Conservation (phyloP, 331 rosid genomes). For the Acacia pycnantha region DNA sequence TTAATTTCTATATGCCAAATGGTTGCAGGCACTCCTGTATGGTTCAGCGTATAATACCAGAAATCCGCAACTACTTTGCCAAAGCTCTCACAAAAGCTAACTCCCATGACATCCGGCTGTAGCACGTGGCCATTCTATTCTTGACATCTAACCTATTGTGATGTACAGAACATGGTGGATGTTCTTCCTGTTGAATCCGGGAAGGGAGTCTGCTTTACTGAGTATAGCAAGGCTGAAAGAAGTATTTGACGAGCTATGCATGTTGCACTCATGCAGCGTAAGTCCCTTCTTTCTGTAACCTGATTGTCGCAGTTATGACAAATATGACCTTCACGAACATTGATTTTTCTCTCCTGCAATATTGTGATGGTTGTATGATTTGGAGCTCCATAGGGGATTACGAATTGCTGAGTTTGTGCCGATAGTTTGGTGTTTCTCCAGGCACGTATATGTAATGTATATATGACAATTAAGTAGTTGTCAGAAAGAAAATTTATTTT, state of each 20-base stretch:
- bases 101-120: slow-evolving; percentile 56
- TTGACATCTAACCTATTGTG: slow-evolving; percentile 66
- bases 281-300: slow-evolving; percentile 36
- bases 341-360: slow-evolving; percentile 34
- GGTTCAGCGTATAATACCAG: slow-evolving; percentile 72
- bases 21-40: slow-evolving; percentile 78
- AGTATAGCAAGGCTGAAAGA: slow-evolving; percentile 44
- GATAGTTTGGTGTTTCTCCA: slow-evolving; percentile 28
- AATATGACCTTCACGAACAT: slow-evolving; percentile 45
- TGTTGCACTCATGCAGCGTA: slow-evolving; percentile 31
- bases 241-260: slow-evolving; percentile 38
- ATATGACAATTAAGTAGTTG: slow-evolving; percentile 17
- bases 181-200: slow-evolving; percentile 48
- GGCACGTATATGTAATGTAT: slow-evolving; percentile 28
- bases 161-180: slow-evolving; percentile 79
- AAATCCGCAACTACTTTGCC: slow-evolving; percentile 75
- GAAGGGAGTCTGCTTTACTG: slow-evolving; percentile 46
- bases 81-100: slow-evolving; percentile 79
- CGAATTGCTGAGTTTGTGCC: slow-evolving; percentile 25
- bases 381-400: slow-evolving; percentile 17
- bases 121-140: slow-evolving; percentile 44
- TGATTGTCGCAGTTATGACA: slow-evolving; percentile 40
- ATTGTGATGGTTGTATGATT: slow-evolving; percentile 43
- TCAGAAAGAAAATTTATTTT: slow-evolving; percentile 22
- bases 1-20: slow-evolving; percentile 35